Conservation (phyloP, 768 basidiomycete genomes). For the Kwoniella mangroviensis region DNA sequence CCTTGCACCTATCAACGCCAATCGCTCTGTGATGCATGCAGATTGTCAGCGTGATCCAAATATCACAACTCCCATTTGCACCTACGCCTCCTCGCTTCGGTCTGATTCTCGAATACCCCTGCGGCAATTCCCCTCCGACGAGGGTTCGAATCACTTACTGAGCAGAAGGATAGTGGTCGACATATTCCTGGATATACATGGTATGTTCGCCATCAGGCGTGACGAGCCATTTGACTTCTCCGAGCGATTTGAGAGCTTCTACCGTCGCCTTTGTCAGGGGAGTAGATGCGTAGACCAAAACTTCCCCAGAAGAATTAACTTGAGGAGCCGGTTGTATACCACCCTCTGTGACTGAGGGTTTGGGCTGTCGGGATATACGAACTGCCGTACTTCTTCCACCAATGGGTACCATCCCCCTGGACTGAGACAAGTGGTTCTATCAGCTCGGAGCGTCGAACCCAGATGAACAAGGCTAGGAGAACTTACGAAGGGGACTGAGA, state of each 20-base stretch:
- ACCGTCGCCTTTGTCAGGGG: conserved; percentile 72
- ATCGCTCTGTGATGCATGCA: conserved; percentile 60
- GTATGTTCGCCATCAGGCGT: conserved; percentile 58
- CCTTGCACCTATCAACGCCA: conserved; percentile 66
- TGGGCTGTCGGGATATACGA: conserved; percentile 62
- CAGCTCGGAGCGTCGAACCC: not conserved
- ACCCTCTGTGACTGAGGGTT: conserved; percentile 11
- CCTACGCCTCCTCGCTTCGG: not conserved
- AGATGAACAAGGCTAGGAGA: not conserved
- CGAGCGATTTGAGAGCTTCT: conserved; percentile 52
- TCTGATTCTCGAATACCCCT: too few species aligned
- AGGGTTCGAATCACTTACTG: conserved; percentile 28
- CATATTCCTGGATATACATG: conserved; percentile 58
- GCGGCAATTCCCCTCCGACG: too few species aligned
- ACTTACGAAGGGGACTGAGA: conserved; percentile 58
- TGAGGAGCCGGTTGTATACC: conserved; percentile 23
- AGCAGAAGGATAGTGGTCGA: conserved; percentile 68
- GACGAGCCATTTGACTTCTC: conserved; percentile 55
- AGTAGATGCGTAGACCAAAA: conserved; percentile 84
- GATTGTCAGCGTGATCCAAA: not conserved
- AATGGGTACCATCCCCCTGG: conserved; percentile 71
- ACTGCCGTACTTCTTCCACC: conserved; percentile 86
- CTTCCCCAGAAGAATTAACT: conserved; percentile 55
- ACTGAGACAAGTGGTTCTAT: conserved; percentile 11
- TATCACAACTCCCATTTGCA: not conserved